These are phyloP conservation scores for Phytopythium delawarense DNA, from an alignment of 352 stramenopile species.

Conservation along the genomic window DNA sequence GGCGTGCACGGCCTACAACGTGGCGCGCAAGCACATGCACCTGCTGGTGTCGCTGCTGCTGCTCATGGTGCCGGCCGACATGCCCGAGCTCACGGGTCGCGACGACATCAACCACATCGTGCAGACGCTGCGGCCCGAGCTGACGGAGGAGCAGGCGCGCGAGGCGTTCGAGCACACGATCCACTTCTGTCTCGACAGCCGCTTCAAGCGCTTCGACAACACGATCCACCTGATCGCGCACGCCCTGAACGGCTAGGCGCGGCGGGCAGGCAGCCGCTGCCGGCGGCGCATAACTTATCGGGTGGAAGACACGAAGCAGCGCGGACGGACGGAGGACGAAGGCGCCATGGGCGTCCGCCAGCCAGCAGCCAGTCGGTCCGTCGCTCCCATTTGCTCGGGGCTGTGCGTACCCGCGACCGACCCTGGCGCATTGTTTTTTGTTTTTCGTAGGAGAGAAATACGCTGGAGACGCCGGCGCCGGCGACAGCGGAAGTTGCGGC, in stretches of 20 bases:
- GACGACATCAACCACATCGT: slow-evolving; percentile 88
- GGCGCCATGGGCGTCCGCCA: background rate
- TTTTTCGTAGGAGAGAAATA: background rate
- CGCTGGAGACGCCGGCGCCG: background rate
- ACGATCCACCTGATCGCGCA: slow-evolving; percentile 77
- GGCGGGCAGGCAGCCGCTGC: no score
- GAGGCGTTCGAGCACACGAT: slow-evolving; percentile 77
- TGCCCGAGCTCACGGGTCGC: slow-evolving; percentile 74
- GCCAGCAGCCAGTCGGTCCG: no score
- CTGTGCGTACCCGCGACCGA: no score
- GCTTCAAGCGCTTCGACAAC: slow-evolving; percentile 88
- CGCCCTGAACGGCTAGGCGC: slow-evolving; percentile 19
- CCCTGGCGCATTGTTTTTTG: background rate
- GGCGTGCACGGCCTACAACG: slow-evolving; percentile 65
- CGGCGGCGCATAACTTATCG: slow-evolving; percentile 10
- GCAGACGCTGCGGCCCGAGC: slow-evolving; percentile 62
- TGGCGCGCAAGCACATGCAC: slow-evolving; percentile 85
- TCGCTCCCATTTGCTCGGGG: no score
- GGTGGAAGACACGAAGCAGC: slow-evolving; percentile 2
- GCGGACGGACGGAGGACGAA: background rate
- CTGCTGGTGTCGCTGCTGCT: slow-evolving; percentile 79
- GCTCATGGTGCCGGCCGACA: slow-evolving; percentile 86
- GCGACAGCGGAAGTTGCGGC: background rate
- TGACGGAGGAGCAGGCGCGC: slow-evolving; percentile 58
- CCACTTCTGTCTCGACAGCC: slow-evolving; percentile 76